These are phyloP conservation scores for Gautieria morchelliformis DNA, from an alignment of 768 basidiomycete genomes.

Conservation along the genomic window DNA sequence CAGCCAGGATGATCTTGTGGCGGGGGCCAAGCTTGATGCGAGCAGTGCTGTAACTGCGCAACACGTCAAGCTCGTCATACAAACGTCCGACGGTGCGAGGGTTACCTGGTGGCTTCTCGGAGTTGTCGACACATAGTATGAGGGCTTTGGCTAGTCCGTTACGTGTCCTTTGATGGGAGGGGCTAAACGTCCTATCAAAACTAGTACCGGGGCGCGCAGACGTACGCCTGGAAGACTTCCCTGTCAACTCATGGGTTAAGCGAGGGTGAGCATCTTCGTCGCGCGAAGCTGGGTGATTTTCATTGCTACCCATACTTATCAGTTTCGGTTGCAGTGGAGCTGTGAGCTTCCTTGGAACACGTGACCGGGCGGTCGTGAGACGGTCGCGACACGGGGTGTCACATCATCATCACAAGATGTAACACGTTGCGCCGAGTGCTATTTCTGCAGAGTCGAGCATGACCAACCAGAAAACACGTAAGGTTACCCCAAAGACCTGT, in stretches of 20 bases:
- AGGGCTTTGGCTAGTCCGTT: neutral
- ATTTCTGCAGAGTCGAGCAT: no score
- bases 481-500: no score
- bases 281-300: neutral
- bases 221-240: neutral
- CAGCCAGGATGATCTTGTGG: neutral
- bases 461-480: no score
- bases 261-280: neutral
- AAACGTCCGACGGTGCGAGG: neutral
- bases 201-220: neutral
- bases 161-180: neutral
- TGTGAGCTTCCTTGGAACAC: no score
- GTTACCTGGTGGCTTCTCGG: neutral
- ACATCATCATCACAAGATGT: no score
- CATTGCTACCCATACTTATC: neutral
- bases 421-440: no score
- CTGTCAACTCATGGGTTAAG: neutral
- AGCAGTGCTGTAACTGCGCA: neutral
- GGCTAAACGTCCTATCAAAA: neutral
- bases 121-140: neutral
- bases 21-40: neutral
- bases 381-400: no score
- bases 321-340: no score
- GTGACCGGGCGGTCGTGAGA: no score
- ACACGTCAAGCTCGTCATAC: neutral